These are phyloP conservation scores for Funneliformis geosporum DNA, from an alignment of 192 early-diverging fungal genomes.

Conservation along the genomic window DNA sequence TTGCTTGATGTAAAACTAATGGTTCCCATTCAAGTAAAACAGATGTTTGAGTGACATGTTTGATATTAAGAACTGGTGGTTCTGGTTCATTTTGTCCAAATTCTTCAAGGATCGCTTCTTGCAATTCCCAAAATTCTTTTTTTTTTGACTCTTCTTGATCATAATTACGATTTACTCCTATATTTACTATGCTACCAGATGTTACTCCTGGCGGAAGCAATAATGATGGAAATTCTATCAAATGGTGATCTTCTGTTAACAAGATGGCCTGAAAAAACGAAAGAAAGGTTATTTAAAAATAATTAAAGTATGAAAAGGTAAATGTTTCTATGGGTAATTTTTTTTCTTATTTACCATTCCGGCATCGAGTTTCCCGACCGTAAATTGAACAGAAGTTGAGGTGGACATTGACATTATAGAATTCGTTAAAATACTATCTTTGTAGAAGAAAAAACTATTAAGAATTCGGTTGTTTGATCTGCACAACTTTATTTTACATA, in stretches of 20 bases:
- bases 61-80: conserved; percentile 74
- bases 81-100: conserved; percentile 82
- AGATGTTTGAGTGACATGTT: conserved; percentile 82
- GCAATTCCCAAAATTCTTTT: conserved; percentile 79
- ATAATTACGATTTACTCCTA: conserved; percentile 89
- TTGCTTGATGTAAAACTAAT: conserved; percentile 77
- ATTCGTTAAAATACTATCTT: background rate
- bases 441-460: background rate
- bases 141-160: conserved; percentile 81
- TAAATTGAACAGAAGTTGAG: conserved; percentile 68
- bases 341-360: conserved; percentile 64
- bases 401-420: background rate
- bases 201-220: conserved; percentile 92
- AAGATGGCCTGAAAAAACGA: conserved; percentile 66
- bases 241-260: conserved; percentile 95
- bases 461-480: background rate
- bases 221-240: conserved; percentile 97
- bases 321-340: background rate
- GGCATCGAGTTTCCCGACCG: conserved; percentile 93
- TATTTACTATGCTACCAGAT: conserved; percentile 94
- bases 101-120: conserved; percentile 78
- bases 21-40: conserved; percentile 91
- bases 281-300: background rate
- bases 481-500: background rate
- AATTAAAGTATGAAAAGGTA: background rate